A percentile compares a stretch with the other conserved stretches of the same genome.
phyloP scores from a whole-genome alignment of 164 flowering plant species.

The Aristolochia contorta region DNA sequence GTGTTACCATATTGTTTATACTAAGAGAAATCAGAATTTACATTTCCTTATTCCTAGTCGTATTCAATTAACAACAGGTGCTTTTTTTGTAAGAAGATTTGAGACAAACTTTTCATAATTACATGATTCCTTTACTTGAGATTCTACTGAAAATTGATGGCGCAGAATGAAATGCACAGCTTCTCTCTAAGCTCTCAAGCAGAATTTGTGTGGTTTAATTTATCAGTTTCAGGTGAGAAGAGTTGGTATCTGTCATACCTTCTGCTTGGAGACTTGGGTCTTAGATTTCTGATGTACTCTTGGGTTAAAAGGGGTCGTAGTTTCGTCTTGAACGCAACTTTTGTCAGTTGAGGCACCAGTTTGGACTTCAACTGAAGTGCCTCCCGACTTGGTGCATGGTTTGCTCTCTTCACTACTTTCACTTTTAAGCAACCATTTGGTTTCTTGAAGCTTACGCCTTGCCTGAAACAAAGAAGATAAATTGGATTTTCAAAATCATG shows the following conservation, averaged over 20 bases:
- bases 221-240: not conserved
- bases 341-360: slow-evolving; percentile 48
- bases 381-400: slow-evolving; percentile 42
- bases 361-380: slow-evolving; percentile 72
- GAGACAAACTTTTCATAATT: no score
- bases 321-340: slow-evolving; percentile 26
- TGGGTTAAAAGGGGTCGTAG: slow-evolving; percentile 9
- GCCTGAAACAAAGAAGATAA: slow-evolving; percentile 32
- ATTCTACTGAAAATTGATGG: no score
- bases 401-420: slow-evolving; percentile 21
- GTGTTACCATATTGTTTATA: not conserved
- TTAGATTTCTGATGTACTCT: slow-evolving; percentile 28
- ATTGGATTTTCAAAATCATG: not conserved
- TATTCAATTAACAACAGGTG: not conserved
- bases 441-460: slow-evolving; percentile 20
- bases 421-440: slow-evolving; percentile 5
- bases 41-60: not conserved
- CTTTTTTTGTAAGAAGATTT: not conserved
- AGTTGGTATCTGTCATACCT: slow-evolving; percentile 26
- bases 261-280: slow-evolving; percentile 32
- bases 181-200: no score
- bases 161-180: no score
- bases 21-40: not conserved
- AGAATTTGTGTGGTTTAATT: no score
- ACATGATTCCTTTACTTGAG: no score